Percentiles rank a stretch among this genome's conserved stretches.
These are phyloP conservation scores for Carallia pectinifolia DNA, from an alignment of 345 rosid species.

Conservation along the genomic window DNA sequence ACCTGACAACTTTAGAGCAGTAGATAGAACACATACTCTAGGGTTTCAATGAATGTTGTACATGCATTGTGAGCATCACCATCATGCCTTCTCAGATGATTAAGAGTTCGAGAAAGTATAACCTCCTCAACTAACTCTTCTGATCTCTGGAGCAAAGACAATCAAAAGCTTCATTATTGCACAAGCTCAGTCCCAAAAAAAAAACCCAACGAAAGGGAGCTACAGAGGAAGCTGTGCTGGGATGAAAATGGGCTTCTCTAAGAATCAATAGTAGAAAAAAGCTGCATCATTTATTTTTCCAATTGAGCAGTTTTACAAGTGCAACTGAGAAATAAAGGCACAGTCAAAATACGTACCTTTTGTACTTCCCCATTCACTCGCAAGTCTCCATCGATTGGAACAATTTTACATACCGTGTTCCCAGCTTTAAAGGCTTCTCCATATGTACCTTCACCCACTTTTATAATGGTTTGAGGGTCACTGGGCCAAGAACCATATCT, in stretches of 20 bases:
- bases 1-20: background rate
- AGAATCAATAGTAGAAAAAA: no score
- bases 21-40: slow-evolving; percentile 58
- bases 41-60: slow-evolving; percentile 65
- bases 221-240: no score
- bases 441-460: slow-evolving; percentile 96
- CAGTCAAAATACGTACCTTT: slow-evolving; percentile 48
- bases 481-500: slow-evolving; percentile 39
- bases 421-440: slow-evolving; percentile 95
- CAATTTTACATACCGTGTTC: slow-evolving; percentile 82
- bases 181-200: slow-evolving; percentile 7
- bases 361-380: slow-evolving; percentile 89
- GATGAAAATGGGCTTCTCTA: no score
- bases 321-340: background rate
- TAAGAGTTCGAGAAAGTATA: slow-evolving; percentile 73
- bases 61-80: slow-evolving; percentile 47
- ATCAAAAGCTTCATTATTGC: slow-evolving; percentile 18
- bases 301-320: background rate
- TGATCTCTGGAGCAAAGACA: slow-evolving; percentile 67
- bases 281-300: no score
- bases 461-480: slow-evolving; percentile 60
- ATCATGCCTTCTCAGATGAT: slow-evolving; percentile 47
- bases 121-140: slow-evolving; percentile 95
- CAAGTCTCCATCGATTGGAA: slow-evolving; percentile 89
- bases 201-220: background rate